These are phyloP conservation scores for Sporothrix humicola DNA, from an alignment of 2,329 filamentous ascomycete species.

Conservation along the genomic window DNA sequence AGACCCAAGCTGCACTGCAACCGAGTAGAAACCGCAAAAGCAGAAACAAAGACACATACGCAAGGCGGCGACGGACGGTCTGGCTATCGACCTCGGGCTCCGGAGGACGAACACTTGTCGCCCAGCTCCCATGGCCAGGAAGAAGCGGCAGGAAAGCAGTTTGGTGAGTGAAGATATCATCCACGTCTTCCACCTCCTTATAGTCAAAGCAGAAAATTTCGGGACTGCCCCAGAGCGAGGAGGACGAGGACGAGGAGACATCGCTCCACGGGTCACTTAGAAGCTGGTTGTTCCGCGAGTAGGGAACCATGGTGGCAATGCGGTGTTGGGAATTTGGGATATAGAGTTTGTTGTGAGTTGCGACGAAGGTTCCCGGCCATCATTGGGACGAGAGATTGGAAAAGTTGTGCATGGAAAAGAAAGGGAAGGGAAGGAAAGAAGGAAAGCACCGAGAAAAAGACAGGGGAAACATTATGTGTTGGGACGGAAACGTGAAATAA, in stretches of 20 bases:
- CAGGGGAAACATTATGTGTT: neutral
- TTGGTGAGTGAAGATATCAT: neutral
- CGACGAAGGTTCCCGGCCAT: too few relatives aligned
- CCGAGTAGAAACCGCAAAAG: neutral
- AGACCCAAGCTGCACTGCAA: neutral
- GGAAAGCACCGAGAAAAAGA: neutral
- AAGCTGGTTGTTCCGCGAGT: neutral
- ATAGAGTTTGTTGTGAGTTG: too few relatives aligned
- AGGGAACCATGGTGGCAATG: too few relatives aligned
- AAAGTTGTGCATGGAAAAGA: neutral
- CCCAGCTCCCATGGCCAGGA: neutral
- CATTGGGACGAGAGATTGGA: neutral
- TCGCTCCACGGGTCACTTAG: neutral
- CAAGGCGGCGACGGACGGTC: constrained; percentile 7
- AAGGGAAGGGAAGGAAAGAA: neutral
- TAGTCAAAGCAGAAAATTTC: neutral
- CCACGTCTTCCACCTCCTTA: neutral
- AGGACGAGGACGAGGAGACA: neutral
- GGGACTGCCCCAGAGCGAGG: neutral
- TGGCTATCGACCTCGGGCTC: neutral
- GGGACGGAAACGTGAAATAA: neutral
- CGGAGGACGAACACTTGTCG: neutral
- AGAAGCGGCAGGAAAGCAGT: neutral
- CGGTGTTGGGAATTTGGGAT: too few relatives aligned
- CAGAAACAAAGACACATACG: neutral